Conservation (phyloP, 2,329 filamentous ascomycete species). For the Ceratocystis eucalypticola region DNA sequence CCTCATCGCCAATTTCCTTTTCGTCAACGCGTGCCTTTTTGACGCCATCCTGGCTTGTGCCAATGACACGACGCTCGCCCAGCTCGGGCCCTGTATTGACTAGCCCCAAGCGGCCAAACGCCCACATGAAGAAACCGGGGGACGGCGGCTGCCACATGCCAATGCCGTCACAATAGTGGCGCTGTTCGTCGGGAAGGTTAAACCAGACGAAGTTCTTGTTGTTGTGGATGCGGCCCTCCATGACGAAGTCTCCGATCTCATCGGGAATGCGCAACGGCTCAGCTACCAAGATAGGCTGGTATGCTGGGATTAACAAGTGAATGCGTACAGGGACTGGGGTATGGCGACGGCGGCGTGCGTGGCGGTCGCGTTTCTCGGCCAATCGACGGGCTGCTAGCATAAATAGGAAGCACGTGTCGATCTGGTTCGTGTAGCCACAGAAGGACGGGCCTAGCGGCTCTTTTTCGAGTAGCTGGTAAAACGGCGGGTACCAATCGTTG, state of each 20-base stretch:
- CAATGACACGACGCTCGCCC: conserved; percentile 23
- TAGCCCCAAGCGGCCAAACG: conserved; percentile 24
- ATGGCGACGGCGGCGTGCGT: conserved; percentile 22
- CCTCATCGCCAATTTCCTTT: conserved; percentile 17
- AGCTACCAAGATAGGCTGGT: conserved; percentile 28
- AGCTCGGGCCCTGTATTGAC: conserved; percentile 21
- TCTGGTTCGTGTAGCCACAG: conserved; percentile 30
- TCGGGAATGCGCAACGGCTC: conserved; percentile 28
- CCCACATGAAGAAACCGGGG: conserved; percentile 23
- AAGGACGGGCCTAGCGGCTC: conserved; percentile 27
- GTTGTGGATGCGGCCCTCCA: conserved; percentile 30
- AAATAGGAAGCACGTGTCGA: conserved; percentile 30
- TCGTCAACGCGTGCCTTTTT: conserved; percentile 18
- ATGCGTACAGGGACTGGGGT: conserved; percentile 24
- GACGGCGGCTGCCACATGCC: conserved; percentile 26
- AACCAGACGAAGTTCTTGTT: conserved; percentile 29
- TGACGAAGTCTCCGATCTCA: conserved; percentile 28
- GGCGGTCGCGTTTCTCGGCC: conserved; percentile 23
- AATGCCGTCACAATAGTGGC: conserved; percentile 25
- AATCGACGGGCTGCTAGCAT: conserved; percentile 28
- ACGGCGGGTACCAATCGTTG: conserved; percentile 31
- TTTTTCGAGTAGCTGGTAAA: conserved; percentile 28
- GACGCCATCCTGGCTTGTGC: conserved; percentile 21
- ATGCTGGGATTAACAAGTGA: conserved; percentile 30
- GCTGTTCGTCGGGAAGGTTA: conserved; percentile 28